A percentile compares a stretch with the other conserved stretches of the same genome.
These are phyloP conservation scores for Pharus latifolius DNA, from an alignment of 176 grass and related monocot genomes.

Conservation along the genomic window DNA sequence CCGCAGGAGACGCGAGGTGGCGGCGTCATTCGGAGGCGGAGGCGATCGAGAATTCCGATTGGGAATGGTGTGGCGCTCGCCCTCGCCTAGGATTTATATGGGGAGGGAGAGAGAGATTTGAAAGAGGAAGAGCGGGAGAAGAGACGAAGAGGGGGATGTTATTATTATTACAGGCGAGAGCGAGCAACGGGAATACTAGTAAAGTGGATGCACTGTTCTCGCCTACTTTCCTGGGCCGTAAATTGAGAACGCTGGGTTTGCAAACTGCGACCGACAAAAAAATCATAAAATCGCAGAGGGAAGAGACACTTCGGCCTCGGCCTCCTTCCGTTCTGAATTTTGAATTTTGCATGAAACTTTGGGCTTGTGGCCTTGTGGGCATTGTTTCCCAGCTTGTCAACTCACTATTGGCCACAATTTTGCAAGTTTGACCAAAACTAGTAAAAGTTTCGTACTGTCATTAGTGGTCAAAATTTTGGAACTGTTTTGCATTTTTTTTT, in stretches of 20 bases:
- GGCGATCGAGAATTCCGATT: neutral
- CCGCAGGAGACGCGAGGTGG: conserved; percentile 43
- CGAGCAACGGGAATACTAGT: neutral
- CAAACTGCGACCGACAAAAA: too few species aligned
- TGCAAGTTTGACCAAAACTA: too few species aligned
- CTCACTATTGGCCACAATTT: too few species aligned
- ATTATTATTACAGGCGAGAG: neutral
- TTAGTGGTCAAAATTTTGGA: too few species aligned
- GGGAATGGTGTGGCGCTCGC: neutral
- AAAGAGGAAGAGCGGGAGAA: conserved; percentile 24
- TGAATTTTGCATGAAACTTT: too few species aligned
- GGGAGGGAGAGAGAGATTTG: conserved; percentile 1
- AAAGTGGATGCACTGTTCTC: conserved; percentile 15
- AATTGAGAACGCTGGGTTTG: neutral
- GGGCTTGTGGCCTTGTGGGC: too few species aligned
- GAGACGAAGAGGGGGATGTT: neutral
- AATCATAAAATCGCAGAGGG: too few species aligned
- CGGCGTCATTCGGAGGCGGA: neutral
- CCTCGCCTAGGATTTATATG: conserved; percentile 26
- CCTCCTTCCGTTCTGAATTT: too few species aligned
- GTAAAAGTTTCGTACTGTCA: too few species aligned
- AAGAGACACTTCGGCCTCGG: too few species aligned
- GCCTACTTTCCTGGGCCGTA: conserved; percentile 17
- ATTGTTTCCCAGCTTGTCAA: too few species aligned
- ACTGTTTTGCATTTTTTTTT: too few species aligned